A percentile compares a stretch with the other conserved stretches of the same genome.
These are phyloP conservation scores for Amphichorda felina DNA, from an alignment of 2,329 filamentous ascomycete species.

Conservation along the genomic window DNA sequence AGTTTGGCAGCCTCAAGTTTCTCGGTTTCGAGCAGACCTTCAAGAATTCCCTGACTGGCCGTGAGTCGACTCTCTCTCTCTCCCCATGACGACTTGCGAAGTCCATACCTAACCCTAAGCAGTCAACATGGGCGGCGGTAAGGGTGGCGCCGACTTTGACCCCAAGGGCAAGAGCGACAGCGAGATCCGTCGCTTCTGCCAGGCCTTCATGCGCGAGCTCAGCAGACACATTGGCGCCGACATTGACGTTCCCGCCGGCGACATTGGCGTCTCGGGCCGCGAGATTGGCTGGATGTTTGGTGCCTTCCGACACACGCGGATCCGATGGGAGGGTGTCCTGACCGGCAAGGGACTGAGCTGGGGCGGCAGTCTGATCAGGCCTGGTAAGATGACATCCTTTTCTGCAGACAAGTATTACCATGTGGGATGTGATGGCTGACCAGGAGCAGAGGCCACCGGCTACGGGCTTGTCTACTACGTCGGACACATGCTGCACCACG, in stretches of 20 bases:
- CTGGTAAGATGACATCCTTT: slow-evolving; percentile 27
- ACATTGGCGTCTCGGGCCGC: slow-evolving; percentile 85
- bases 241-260: slow-evolving; percentile 91
- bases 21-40: slow-evolving; percentile 99
- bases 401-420: too few species aligned
- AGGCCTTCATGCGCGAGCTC: slow-evolving; percentile 91
- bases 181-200: slow-evolving; percentile 96
- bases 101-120: too few species aligned
- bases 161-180: slow-evolving; percentile 97
- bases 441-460: slow-evolving; percentile 67
- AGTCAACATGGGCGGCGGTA: slow-evolving; percentile 82
- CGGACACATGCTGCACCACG: slow-evolving; percentile 87
- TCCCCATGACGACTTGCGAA: background rate
- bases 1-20: slow-evolving; percentile 80
- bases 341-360: slow-evolving; percentile 91
- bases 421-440: slow-evolving; percentile 2
- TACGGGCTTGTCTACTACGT: slow-evolving; percentile 97
- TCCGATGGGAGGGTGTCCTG: slow-evolving; percentile 90
- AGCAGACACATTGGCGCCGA: slow-evolving; percentile 92
- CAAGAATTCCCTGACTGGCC: slow-evolving; percentile 96
- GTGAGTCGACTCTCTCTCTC: slow-evolving; percentile 38
- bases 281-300: slow-evolving; percentile 96
- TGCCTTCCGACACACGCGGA: slow-evolving; percentile 77
- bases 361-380: slow-evolving; percentile 89
- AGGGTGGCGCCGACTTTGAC: slow-evolving; percentile 97